Conservation (phyloP, 345 rosid genomes). For the Viola odorata region DNA sequence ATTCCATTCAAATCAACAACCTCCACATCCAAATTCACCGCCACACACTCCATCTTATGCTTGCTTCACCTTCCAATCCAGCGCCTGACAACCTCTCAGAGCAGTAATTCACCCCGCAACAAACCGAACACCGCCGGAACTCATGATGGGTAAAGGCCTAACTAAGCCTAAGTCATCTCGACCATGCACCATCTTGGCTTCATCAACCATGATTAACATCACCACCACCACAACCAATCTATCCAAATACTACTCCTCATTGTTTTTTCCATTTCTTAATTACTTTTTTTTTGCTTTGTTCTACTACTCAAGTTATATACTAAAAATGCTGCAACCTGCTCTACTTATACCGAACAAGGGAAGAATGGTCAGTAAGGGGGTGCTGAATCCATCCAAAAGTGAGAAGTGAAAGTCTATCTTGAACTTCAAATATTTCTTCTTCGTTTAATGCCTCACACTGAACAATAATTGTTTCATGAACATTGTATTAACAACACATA, state of each 20-base stretch:
- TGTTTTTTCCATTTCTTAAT: too few species aligned
- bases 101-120: constrained; percentile 80
- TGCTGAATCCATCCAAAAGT: constrained; percentile 98
- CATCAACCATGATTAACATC: too few species aligned
- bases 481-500: neutral
- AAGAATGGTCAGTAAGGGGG: too few species aligned
- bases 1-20: neutral
- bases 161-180: too few species aligned
- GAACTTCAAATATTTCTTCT: constrained; percentile 94
- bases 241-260: too few species aligned
- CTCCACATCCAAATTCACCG: constrained; percentile 35
- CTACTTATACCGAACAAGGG: too few species aligned
- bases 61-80: constrained; percentile 80
- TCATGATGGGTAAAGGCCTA: too few species aligned
- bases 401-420: constrained; percentile 68
- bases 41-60: constrained; percentile 65
- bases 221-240: too few species aligned
- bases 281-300: too few species aligned
- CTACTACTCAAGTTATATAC: too few species aligned
- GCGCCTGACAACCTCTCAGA: constrained; percentile 91
- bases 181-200: too few species aligned
- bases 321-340: too few species aligned
- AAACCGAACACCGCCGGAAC: constrained; percentile 80
- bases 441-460: constrained; percentile 91
- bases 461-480: constrained; percentile 10